phyloP scores from a whole-genome alignment of 495 filamentous ascomycete species.

The Penicillium soppii region DNA sequence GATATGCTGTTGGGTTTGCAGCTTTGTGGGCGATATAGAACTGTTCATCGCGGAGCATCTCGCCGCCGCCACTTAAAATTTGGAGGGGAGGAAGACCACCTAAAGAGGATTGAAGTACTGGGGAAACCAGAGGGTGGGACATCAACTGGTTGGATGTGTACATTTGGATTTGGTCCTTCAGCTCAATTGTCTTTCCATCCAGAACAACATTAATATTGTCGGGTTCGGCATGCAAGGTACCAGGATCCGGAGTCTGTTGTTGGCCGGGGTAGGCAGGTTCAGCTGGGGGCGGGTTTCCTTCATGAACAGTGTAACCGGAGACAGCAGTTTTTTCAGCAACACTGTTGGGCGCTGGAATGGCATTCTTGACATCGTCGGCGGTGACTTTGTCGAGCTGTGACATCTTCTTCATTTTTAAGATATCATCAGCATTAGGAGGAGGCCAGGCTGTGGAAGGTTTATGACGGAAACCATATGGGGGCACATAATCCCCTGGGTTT shows the following conservation, averaged over 20 bases:
- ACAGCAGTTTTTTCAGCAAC: conserved; percentile 35
- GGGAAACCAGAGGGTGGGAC: conserved; percentile 85
- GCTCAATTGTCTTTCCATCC: conserved; percentile 68
- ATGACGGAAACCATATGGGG: conserved; percentile 79
- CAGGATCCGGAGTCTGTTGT: conserved; percentile 25
- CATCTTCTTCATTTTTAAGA: conserved; percentile 42
- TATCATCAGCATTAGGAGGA: conserved; percentile 78
- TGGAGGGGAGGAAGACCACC: conserved; percentile 86
- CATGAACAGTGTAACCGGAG: conserved; percentile 41
- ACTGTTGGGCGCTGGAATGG: conserved; percentile 14
- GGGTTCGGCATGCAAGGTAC: conserved; percentile 32
- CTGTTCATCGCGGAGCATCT: conserved; percentile 88
- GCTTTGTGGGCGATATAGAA: conserved; percentile 95
- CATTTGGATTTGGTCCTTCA: conserved; percentile 94
- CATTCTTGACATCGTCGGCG: conserved; percentile 19
- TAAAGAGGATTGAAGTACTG: conserved; percentile 77
- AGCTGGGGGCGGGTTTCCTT: conserved; percentile 15
- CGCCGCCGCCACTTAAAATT: conserved; percentile 82
- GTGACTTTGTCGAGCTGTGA: conserved; percentile 35
- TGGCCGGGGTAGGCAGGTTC: conserved; percentile 36
- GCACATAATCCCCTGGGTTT: conserved; percentile 80
- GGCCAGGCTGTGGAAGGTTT: conserved; percentile 85
- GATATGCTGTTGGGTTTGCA: conserved; percentile 72
- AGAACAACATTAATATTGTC: conserved; percentile 56
- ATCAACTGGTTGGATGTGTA: conserved; percentile 88